Conservation (phyloP, 148 eudicot species). For the Heliamphora exappendiculata region DNA sequence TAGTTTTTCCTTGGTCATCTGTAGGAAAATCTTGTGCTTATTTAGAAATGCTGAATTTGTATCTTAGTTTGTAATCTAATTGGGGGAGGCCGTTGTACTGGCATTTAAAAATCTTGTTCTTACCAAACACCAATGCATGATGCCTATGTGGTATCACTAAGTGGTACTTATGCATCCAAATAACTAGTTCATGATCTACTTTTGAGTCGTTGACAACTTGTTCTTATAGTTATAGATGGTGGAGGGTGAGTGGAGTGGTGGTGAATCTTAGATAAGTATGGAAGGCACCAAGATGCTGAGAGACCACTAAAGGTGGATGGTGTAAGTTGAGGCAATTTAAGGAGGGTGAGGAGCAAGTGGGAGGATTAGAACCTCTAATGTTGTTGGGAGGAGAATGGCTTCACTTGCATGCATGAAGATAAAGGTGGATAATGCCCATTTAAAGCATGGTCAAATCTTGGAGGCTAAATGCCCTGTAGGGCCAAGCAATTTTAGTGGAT, state of each 20-base stretch:
- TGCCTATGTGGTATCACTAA: neutral
- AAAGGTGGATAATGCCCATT: neutral
- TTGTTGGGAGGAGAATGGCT: neutral
- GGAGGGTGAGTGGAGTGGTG: too few species aligned
- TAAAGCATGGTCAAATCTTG: neutral
- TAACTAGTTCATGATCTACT: neutral
- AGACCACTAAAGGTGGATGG: too few species aligned
- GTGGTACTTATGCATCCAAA: neutral
- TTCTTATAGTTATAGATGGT: too few species aligned
- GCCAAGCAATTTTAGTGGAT: too few species aligned
- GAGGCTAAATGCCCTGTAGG: neutral
- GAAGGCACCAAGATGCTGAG: too few species aligned
- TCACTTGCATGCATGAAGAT: neutral
- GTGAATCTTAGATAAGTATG: neutral
- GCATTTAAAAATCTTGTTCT: neutral
- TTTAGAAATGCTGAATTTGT: neutral
- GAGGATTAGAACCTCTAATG: neutral
- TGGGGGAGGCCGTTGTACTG: neutral
- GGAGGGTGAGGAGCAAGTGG: neutral
- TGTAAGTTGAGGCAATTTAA: too few species aligned
- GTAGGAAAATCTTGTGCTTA: neutral
- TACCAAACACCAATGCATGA: neutral
- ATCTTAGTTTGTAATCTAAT: neutral
- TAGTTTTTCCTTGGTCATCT: constrained; percentile 2
- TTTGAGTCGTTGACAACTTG: neutral